phyloP scores from a whole-genome alignment of 495 filamentous ascomycete genomes.

The Letharia columbiana region DNA sequence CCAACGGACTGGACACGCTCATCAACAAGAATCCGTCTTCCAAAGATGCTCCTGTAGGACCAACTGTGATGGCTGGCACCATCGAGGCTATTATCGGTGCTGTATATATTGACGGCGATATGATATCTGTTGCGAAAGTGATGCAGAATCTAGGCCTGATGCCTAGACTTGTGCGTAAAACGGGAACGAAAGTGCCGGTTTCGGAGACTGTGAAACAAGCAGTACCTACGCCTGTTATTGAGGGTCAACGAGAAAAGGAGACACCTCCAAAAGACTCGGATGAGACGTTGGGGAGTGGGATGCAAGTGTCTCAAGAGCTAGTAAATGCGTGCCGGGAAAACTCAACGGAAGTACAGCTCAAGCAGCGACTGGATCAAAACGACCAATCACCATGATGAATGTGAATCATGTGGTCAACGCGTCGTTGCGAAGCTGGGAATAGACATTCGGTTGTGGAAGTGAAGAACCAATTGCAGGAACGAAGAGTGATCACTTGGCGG shows the following conservation, averaged over 20 bases:
- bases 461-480: not conserved
- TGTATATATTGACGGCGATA: slow-evolving; percentile 19
- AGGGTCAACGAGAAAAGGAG: not conserved
- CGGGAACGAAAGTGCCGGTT: not conserved
- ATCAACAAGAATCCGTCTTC: slow-evolving; percentile 13
- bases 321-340: not conserved
- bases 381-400: not conserved
- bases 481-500: not conserved
- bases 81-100: slow-evolving; percentile 21
- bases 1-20: slow-evolving; percentile 3
- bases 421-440: not conserved
- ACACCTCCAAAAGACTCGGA: not conserved
- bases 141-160: slow-evolving; percentile 16
- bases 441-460: no score
- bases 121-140: slow-evolving; percentile 8
- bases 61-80: slow-evolving; percentile 12
- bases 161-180: slow-evolving; percentile 7
- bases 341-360: not conserved
- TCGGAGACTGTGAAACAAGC: not conserved
- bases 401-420: not conserved
- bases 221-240: not conserved
- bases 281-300: not conserved
- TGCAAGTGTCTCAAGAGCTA: not conserved
- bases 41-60: not conserved
- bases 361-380: not conserved